phyloP scores from a whole-genome alignment of 2,329 filamentous ascomycete genomes.

The Nemania bipapillata region DNA sequence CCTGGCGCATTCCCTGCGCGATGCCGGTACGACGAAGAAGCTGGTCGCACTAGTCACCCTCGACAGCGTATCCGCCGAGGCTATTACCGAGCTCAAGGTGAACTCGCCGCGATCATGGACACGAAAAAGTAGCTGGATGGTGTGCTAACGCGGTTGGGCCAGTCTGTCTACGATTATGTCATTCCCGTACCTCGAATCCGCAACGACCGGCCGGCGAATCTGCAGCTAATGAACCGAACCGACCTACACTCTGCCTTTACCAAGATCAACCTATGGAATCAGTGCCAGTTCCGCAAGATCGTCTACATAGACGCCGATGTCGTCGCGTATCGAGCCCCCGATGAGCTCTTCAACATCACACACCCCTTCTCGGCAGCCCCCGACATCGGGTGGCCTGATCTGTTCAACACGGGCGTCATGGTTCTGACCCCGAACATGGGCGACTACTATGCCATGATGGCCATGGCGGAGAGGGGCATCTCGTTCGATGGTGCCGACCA shows the following conservation, averaged over 20 bases:
- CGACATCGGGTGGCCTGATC: slow-evolving; percentile 97
- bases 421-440: slow-evolving; percentile 85
- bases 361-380: slow-evolving; percentile 77
- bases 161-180: slow-evolving; percentile 88
- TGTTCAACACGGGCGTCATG: slow-evolving; percentile 99
- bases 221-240: slow-evolving; percentile 89
- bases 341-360: slow-evolving; percentile 83
- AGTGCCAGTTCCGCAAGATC: slow-evolving; percentile 88
- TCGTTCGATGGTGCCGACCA: slow-evolving; percentile 98
- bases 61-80: slow-evolving; percentile 79
- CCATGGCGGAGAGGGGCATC: slow-evolving; percentile 84
- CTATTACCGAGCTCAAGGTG: slow-evolving; percentile 82
- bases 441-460: slow-evolving; percentile 85
- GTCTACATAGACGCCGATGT: slow-evolving; percentile 96
- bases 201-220: slow-evolving; percentile 81
- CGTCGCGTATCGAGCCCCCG: slow-evolving; percentile 87
- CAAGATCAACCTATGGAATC: slow-evolving; percentile 94
- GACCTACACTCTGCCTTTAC: slow-evolving; percentile 95
- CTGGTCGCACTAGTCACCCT: slow-evolving; percentile 85
- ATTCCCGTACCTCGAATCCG: slow-evolving; percentile 83
- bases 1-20: slow-evolving; percentile 90
- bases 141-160: slow-evolving; percentile 35
- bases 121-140: slow-evolving; percentile 16
- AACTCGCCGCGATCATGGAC: slow-evolving; percentile 38
- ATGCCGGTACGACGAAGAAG: slow-evolving; percentile 87